Percentiles rank a stretch among this genome's conserved stretches.
These are phyloP conservation scores for Hura crepitans DNA, from an alignment of 441 rosid species.

Conservation along the genomic window DNA sequence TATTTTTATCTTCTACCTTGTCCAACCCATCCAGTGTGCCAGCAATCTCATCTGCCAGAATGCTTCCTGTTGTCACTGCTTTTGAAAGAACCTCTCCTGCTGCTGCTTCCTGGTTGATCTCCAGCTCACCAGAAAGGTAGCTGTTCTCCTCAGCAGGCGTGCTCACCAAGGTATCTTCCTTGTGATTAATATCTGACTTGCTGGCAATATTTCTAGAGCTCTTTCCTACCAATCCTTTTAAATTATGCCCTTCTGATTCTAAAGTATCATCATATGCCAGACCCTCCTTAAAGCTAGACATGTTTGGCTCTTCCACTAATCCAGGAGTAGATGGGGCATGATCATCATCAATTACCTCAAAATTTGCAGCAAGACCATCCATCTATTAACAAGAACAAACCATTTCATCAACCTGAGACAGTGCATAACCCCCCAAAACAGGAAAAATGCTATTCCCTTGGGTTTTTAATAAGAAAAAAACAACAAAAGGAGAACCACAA, in stretches of 20 bases:
- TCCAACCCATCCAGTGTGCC: constrained; percentile 32
- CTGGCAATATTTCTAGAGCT: constrained; percentile 32
- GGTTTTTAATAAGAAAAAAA: constrained; percentile 5
- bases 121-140: constrained; percentile 29
- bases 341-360: constrained; percentile 60
- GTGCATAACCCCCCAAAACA: neutral
- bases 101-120: constrained; percentile 26
- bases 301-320: constrained; percentile 63
- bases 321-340: constrained; percentile 93
- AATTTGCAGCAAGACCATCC: constrained; percentile 39
- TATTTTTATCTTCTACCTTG: constrained; percentile 32
- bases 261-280: constrained; percentile 61
- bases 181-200: constrained; percentile 33
- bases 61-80: constrained; percentile 29
- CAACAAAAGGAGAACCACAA: neutral
- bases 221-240: constrained; percentile 30
- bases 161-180: constrained; percentile 21
- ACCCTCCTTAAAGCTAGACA: constrained; percentile 58
- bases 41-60: constrained; percentile 29
- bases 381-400: constrained; percentile 42
- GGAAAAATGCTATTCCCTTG: constrained; percentile 6
- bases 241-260: constrained; percentile 55
- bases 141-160: constrained; percentile 37
- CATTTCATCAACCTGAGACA: constrained; percentile 15
- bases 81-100: constrained; percentile 30